phyloP scores from a whole-genome alignment of 805 yeast species.

The Cyberlindnera americana region DNA sequence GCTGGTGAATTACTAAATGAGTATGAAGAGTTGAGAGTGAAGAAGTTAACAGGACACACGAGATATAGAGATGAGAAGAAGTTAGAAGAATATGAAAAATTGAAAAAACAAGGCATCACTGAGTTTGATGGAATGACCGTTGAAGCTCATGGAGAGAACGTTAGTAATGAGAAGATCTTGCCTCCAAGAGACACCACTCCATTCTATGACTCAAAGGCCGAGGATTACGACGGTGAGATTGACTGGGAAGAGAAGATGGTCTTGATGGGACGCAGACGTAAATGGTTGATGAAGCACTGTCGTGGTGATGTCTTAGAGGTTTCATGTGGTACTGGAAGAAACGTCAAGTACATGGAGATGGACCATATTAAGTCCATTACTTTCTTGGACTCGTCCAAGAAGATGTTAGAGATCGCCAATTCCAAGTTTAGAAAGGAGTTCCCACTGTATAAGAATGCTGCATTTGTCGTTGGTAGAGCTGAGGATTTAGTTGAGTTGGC shows the following conservation, averaged over 20 bases:
- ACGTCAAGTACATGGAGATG: slow-evolving; percentile 68
- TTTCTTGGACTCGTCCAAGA: slow-evolving; percentile 75
- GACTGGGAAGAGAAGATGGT: slow-evolving; percentile 48
- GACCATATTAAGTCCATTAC: slow-evolving; percentile 67
- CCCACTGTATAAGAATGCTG: slow-evolving; percentile 69
- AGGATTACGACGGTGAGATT: slow-evolving; percentile 75
- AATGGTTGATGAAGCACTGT: slow-evolving; percentile 73
- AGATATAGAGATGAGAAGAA: slow-evolving; percentile 63
- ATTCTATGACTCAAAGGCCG: slow-evolving; percentile 75
- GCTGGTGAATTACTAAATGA: slow-evolving; percentile 39
- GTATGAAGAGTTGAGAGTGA: slow-evolving; percentile 59
- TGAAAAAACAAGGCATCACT: slow-evolving; percentile 37
- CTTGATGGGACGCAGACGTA: slow-evolving; percentile 56
- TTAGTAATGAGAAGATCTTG: slow-evolving; percentile 41
- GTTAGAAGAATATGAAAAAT: slow-evolving; percentile 53
- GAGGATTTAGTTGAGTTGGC: slow-evolving; percentile 71
- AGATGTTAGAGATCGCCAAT: slow-evolving; percentile 81
- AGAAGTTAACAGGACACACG: slow-evolving; percentile 55
- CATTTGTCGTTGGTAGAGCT: slow-evolving; percentile 87
- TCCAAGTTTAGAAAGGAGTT: slow-evolving; percentile 65
- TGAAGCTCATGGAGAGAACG: slow-evolving; percentile 31
- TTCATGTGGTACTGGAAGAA: slow-evolving; percentile 95
- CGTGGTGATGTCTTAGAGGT: slow-evolving; percentile 92
- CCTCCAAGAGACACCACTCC: slow-evolving; percentile 79
- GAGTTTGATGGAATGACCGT: slow-evolving; percentile 31